Evolutionary conservation across 1,139 yeast species (phyloP), one percentile per base, ranked within the genome.

Genomic region (Magnusiomyces clavatus): DNA sequence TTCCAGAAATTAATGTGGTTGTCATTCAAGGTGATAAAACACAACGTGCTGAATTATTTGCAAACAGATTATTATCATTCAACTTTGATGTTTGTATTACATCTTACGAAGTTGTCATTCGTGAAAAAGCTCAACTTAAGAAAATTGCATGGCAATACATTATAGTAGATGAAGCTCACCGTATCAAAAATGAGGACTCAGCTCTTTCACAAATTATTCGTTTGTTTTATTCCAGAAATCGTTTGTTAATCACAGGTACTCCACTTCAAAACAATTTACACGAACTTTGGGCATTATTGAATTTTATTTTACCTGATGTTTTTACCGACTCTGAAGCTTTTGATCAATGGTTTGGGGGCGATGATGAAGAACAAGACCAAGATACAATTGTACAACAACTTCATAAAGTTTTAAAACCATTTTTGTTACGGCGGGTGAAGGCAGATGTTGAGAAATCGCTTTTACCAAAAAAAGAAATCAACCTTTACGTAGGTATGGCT

Each of bases 131-230:
- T 12, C 77, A 81, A 47, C 76, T 92, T 59, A 85, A 83, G 63
- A 88, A 88, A 64, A 75, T 92, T 58, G 82, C 84, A 51, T 92
- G 98, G 98, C 90, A 90, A 69, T 92, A 90, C 65, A 82, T 92
- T 53, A 80, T 92, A 29, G 90, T 92, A 43, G 98, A 92, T 70
- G 98, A 92, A 68, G 98, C 97, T 1, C 98, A 92, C 66, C 78
- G 97, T 64, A 90, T 92, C 65, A 92, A 92, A 66, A 92, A 92
- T 66, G 97, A 92, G 66, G 95, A 86, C 63, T 82, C 94, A 50
- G 81, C 94, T 52, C 74, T 92, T 53, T 88, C 96, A 0, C 96
- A 89, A 67, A 89, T 92, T 56, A 83, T 92, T 52, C 79, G 97
- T 58, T 72, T 88, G 48, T 89, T 92, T 63, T 83, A 86, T 63